A percentile compares a stretch with the other conserved stretches of the same genome.
Evolutionary conservation across 2,329 filamentous ascomycete genomes (phyloP).

Genomic region (Phoma sp.): DNA sequence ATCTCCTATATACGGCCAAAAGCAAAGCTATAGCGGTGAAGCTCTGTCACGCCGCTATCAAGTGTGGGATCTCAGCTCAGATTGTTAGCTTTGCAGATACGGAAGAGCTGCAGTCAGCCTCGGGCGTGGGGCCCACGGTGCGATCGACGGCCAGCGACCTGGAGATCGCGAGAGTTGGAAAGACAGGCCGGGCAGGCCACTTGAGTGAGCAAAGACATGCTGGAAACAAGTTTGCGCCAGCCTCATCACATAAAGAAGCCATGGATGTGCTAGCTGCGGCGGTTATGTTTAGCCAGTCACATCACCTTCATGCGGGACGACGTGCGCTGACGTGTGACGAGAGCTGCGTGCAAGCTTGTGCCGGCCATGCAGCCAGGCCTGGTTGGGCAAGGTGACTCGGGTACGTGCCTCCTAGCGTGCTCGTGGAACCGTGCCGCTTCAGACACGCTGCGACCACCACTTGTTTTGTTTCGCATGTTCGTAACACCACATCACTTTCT

Average conservation of each 20-base stretch:
- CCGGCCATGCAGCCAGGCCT: constrained; percentile 8
- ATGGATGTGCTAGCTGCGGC: constrained; percentile 19
- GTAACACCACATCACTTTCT: constrained; percentile 4
- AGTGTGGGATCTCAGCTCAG: constrained; percentile 12
- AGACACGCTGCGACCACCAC: constrained; percentile 6
- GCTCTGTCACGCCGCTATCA: constrained; percentile 7
- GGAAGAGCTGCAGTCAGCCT: constrained; percentile 10
- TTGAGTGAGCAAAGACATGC: constrained; percentile 5
- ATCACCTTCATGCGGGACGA: constrained; percentile 11
- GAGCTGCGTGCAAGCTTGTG: constrained; percentile 16
- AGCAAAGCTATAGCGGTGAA: constrained; percentile 11
- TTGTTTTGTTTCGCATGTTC: constrained; percentile 9
- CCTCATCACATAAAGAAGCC: constrained; percentile 12
- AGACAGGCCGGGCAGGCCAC: not conserved
- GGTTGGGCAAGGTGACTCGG: constrained; percentile 6
- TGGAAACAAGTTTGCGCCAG: constrained; percentile 13
- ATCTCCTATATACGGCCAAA: constrained; percentile 16
- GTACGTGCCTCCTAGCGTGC: constrained; percentile 8
- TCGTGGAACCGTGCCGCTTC: constrained; percentile 4
- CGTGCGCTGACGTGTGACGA: constrained; percentile 21
- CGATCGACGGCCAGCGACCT: constrained; percentile 13
- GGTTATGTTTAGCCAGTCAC: constrained; percentile 20
- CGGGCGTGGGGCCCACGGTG: constrained; percentile 12
- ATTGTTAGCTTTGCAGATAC: constrained; percentile 1
- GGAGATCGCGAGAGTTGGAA: constrained; percentile 3